Percentiles rank a stretch among this genome's conserved stretches.
phyloP scores from a whole-genome alignment of 1,284 basidiomycete genomes.

The Coriolopsis trogii region DNA sequence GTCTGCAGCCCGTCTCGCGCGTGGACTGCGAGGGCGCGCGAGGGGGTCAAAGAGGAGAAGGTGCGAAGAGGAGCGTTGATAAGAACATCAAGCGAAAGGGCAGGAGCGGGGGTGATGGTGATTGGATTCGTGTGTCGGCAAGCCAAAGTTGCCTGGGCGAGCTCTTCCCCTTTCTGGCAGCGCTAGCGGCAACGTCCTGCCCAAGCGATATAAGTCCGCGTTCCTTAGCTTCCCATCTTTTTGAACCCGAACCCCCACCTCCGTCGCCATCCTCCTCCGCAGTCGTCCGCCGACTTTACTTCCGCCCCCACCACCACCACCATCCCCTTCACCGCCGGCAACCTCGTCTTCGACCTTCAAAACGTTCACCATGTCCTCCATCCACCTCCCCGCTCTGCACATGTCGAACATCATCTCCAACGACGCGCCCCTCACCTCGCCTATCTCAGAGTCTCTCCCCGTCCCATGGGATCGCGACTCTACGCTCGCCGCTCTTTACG shows the following conservation, averaged over 20 bases:
- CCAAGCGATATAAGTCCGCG: constrained; percentile 35
- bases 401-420: constrained; percentile 59
- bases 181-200: constrained; percentile 18
- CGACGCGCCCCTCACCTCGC: constrained; percentile 60
- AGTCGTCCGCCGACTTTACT: constrained; percentile 18
- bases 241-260: constrained; percentile 27
- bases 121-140: constrained; percentile 20
- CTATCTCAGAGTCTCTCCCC: constrained; percentile 42
- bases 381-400: constrained; percentile 42
- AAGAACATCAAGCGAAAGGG: constrained; percentile 4
- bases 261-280: constrained; percentile 23
- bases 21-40: not conserved
- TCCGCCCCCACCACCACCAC: constrained; percentile 14
- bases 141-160: constrained; percentile 11
- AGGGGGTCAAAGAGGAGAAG: constrained; percentile 1
- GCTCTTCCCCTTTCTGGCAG: constrained; percentile 12
- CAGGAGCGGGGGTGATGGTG: constrained; percentile 20
- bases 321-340: constrained; percentile 10
- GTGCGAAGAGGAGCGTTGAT: constrained; percentile 1
- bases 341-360: constrained; percentile 14
- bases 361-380: constrained; percentile 33
- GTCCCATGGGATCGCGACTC: constrained; percentile 50
- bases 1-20: not conserved
- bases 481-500: constrained; percentile 37
- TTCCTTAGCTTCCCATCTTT: constrained; percentile 20